phyloP scores from a whole-genome alignment of 768 basidiomycete genomes.

The Boletellus ananas region DNA sequence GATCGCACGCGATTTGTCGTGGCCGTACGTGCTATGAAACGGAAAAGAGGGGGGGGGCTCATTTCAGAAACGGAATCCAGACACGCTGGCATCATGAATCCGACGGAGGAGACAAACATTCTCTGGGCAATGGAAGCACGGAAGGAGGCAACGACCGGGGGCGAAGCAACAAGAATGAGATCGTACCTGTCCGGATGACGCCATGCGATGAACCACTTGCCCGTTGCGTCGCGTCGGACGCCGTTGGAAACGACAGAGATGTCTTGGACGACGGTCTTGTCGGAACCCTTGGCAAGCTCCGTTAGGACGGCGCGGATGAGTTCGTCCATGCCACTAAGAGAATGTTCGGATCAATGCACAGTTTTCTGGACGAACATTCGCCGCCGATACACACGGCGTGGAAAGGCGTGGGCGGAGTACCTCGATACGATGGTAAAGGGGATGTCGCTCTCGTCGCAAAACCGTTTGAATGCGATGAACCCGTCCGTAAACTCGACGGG shows the following conservation, averaged over 20 bases:
- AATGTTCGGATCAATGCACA: constrained; percentile 3
- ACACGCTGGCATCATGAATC: too few relatives aligned
- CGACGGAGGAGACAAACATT: not conserved
- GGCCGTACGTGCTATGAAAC: constrained; percentile 69
- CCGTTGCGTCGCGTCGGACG: constrained; percentile 60
- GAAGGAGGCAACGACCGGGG: not conserved
- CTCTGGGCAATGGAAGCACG: not conserved
- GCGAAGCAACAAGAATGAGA: not conserved
- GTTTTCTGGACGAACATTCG: not conserved
- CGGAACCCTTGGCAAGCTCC: constrained; percentile 52
- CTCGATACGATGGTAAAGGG: constrained; percentile 94
- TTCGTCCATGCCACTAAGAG: constrained; percentile 82
- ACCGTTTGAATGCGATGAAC: constrained; percentile 83
- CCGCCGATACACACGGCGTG: constrained; percentile 7
- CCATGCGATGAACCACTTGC: constrained; percentile 75
- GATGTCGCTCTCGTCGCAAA: constrained; percentile 75
- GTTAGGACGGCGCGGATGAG: constrained; percentile 89
- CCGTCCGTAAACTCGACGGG: constrained; percentile 37
- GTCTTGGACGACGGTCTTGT: constrained; percentile 57
- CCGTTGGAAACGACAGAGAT: constrained; percentile 97
- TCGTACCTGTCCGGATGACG: constrained; percentile 82
- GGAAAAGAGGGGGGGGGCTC: not conserved
- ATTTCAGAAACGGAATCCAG: not conserved
- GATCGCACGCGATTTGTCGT: constrained; percentile 96
- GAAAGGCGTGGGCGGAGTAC: constrained; percentile 35